phyloP scores from a whole-genome alignment of 257 asterid species.

The Solanum stenotomum region DNA sequence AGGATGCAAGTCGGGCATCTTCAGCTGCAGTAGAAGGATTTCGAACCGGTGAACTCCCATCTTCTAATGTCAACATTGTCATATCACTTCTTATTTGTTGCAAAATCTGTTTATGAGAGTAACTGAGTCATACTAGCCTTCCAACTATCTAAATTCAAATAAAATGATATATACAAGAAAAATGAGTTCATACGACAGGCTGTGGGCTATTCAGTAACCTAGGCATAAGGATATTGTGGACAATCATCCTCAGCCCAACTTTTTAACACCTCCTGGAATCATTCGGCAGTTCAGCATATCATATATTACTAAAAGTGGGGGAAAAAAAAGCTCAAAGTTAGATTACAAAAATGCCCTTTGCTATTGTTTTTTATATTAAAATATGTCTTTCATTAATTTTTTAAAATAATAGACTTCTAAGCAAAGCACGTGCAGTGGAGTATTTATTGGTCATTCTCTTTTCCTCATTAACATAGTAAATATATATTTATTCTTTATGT shows the following conservation, averaged over 20 bases:
- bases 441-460: no score
- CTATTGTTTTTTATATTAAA: no score
- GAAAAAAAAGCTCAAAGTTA: no score
- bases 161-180: neutral
- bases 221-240: neutral
- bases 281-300: neutral
- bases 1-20: conserved; percentile 95
- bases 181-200: neutral
- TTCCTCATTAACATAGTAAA: no score
- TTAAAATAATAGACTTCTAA: no score
- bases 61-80: conserved; percentile 64
- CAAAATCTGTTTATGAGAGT: conserved; percentile 46
- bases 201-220: neutral
- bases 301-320: no score
- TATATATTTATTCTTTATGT: no score
- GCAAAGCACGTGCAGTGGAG: no score
- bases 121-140: neutral
- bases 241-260: neutral
- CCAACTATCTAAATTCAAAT: neutral
- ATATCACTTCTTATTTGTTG: conserved; percentile 84
- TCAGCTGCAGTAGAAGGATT: conserved; percentile 95
- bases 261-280: neutral
- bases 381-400: no score
- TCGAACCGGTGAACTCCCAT: conserved; percentile 64
- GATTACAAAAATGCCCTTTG: no score